Evolutionary conservation across 2,329 filamentous ascomycete species (phyloP), one percentile per base, ranked within the genome.

Genomic region (Verticillium nubilum): DNA sequence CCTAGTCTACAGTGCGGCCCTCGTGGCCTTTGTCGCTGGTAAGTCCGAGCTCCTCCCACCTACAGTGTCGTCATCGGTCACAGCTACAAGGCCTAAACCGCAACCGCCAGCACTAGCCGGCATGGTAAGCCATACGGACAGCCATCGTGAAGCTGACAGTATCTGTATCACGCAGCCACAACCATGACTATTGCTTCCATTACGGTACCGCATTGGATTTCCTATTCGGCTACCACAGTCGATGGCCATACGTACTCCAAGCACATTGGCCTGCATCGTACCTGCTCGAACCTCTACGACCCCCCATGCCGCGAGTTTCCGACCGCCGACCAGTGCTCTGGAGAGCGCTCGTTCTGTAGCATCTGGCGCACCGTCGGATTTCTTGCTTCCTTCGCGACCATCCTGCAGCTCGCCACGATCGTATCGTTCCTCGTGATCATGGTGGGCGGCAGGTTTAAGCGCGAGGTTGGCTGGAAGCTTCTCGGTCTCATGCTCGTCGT

Each of bases 341-440:
- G 80, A 66, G 84, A 88, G 66, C 82, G 86, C 57, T 86, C 87
- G 68, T 97, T 98, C 76, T 98, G 95, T 79, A 89, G 87, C 67
- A 89, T 96, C 82, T 99, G 94, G 94, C 85, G 90, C 61, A 91
- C 87, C 27, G 87, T 92, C 35, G 92, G 91, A 26, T 98, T 97
- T 75, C 76, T 97, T 64, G 92, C 96, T 78, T 90, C 88, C 57
- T 90, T 97, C 67, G 84, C 90, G 7, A 85, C 92, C 37, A 86
- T 97, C n/a, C 72, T 95, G 42, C 88, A 96, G 73, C 83, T 95
- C 47, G 91, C 89, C 59, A 87, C 87, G 6, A 75, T 96, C n/a
- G 87, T 96, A 28, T 85, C 87, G 19, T 97, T 94, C 73, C 69
- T 88, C 29, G 85, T 96, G 56, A 86, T 96, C 54, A 77, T 97